A percentile compares a stretch with the other conserved stretches of the same genome.
These are phyloP conservation scores for Nigrospora oryzae DNA, from an alignment of 2,329 filamentous ascomycete genomes.

Conservation along the genomic window DNA sequence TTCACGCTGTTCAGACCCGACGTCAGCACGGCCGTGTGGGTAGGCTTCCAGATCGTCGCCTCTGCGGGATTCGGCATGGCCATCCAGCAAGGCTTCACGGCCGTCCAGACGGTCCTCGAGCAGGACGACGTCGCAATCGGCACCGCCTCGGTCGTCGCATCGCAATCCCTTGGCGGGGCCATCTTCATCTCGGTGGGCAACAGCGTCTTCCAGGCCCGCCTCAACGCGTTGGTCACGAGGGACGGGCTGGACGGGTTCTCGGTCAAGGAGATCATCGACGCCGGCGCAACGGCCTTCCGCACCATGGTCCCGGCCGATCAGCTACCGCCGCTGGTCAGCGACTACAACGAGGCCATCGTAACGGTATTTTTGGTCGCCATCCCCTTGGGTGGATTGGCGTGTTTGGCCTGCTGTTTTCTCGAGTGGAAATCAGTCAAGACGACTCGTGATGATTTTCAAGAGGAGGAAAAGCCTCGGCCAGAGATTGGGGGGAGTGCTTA, in stretches of 20 bases:
- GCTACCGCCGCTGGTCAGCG: conserved; percentile 6
- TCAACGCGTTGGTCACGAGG: conserved; percentile 9
- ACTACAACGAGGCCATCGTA: conserved; percentile 12
- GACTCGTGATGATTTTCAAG: too few species aligned
- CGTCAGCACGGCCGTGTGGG: conserved; percentile 24
- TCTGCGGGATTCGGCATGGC: conserved; percentile 27
- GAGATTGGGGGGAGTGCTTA: too few species aligned
- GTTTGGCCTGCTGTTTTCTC: conserved; percentile 11
- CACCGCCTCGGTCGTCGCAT: conserved; percentile 30
- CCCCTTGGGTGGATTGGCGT: conserved; percentile 11
- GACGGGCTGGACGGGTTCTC: conserved; percentile 10
- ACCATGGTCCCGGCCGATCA: conserved; percentile 9
- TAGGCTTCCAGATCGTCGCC: conserved; percentile 22
- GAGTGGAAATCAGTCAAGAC: conserved; percentile 15
- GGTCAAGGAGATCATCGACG: conserved; percentile 8
- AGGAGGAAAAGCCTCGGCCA: too few species aligned
- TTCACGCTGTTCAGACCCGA: conserved; percentile 22
- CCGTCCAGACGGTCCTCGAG: conserved; percentile 28
- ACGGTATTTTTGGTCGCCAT: conserved; percentile 11
- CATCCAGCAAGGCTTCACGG: conserved; percentile 29
- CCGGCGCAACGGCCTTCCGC: conserved; percentile 15
- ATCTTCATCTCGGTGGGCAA: conserved; percentile 37
- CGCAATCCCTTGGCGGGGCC: conserved; percentile 34
- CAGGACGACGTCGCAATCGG: conserved; percentile 30
- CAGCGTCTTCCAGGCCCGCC: conserved; percentile 28